These are phyloP conservation scores for Capronia americana DNA, from an alignment of 2,329 filamentous ascomycete species.

Conservation along the genomic window DNA sequence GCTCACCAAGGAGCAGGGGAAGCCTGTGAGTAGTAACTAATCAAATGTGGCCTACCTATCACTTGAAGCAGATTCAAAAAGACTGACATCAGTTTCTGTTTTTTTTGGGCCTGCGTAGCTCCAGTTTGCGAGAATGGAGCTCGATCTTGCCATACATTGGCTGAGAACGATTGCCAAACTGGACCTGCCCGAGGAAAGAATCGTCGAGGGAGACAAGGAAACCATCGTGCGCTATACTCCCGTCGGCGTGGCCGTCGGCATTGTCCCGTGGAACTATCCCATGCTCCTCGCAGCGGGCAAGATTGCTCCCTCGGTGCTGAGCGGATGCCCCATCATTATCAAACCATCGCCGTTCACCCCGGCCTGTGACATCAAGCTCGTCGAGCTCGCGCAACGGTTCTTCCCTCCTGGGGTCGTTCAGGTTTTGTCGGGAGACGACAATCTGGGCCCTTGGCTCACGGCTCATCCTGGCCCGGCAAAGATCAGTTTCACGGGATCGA, in stretches of 20 bases:
- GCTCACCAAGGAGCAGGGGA: too few species aligned
- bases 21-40: too few species aligned
- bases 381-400: slow-evolving; percentile 63
- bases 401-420: slow-evolving; percentile 70
- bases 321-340: slow-evolving; percentile 63
- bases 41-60: too few species aligned
- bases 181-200: slow-evolving; percentile 35
- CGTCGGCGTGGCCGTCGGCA: slow-evolving; percentile 56
- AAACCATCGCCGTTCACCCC: slow-evolving; percentile 66
- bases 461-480: slow-evolving; percentile 66
- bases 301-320: slow-evolving; percentile 57
- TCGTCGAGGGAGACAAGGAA: slow-evolving; percentile 35
- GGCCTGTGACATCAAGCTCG: slow-evolving; percentile 59
- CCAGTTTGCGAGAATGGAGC: slow-evolving; percentile 38
- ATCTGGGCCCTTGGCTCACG: slow-evolving; percentile 65
- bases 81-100: too few species aligned
- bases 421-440: slow-evolving; percentile 65
- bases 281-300: slow-evolving; percentile 56
- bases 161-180: slow-evolving; percentile 28
- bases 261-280: slow-evolving; percentile 66
- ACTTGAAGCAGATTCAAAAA: too few species aligned
- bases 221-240: slow-evolving; percentile 46
- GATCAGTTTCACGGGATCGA: slow-evolving; percentile 69
- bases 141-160: slow-evolving; percentile 34
- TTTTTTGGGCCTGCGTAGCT: too few species aligned